phyloP scores from a whole-genome alignment of 495 filamentous ascomycete species.

The Podospora tetraspora region DNA sequence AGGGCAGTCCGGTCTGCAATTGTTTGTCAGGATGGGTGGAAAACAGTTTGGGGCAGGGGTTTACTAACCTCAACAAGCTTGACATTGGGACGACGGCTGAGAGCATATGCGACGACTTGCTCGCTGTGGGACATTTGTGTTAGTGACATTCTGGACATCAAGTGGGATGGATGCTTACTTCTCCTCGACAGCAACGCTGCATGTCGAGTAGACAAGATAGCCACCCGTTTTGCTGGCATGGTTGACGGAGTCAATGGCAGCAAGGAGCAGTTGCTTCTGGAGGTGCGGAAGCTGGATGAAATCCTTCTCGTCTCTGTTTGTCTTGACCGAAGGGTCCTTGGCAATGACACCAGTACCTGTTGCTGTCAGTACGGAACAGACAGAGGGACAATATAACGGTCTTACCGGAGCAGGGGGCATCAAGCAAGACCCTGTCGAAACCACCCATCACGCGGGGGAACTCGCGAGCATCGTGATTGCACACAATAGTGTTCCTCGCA shows the following conservation, averaged over 20 bases:
- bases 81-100: conserved; percentile 86
- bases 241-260: conserved; percentile 86
- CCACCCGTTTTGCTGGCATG: conserved; percentile 69
- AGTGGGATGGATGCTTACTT: conserved; percentile 21
- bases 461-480: conserved; percentile 85
- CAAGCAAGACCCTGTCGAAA: conserved; percentile 60
- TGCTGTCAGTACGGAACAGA: background rate
- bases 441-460: conserved; percentile 93
- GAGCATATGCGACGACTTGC: conserved; percentile 85
- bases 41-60: background rate
- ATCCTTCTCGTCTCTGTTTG: conserved; percentile 91
- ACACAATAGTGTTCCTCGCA: conserved; percentile 87
- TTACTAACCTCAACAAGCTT: conserved; percentile 66
- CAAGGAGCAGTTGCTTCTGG: conserved; percentile 88
- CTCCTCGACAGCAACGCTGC: conserved; percentile 38
- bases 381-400: background rate
- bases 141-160: conserved; percentile 55
- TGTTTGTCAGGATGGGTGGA: conserved; percentile 9
- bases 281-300: conserved; percentile 87
- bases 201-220: conserved; percentile 92
- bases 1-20: conserved; percentile 68
- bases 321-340: conserved; percentile 93
- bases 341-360: conserved; percentile 67
- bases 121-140: conserved; percentile 86
- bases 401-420: conserved; percentile 42